Conservation (phyloP, 2,329 filamentous ascomycete genomes). For the Alternaria atra region DNA sequence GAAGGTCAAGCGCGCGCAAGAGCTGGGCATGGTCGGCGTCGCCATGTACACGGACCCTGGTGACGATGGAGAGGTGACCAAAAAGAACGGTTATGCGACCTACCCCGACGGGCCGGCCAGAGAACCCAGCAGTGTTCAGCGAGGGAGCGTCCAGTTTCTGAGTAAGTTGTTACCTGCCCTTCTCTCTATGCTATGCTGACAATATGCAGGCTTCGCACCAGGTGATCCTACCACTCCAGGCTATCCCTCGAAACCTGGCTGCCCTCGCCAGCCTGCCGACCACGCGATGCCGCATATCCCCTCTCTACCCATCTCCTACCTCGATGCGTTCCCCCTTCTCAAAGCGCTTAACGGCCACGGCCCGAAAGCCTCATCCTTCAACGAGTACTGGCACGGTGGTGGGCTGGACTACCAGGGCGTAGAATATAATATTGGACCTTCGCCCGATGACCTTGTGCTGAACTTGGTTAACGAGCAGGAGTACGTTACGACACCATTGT, state of each 20-base stretch:
- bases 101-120: conserved; percentile 90
- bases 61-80: conserved; percentile 83
- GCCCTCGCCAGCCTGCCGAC: conserved; percentile 75
- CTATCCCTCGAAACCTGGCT: conserved; percentile 92
- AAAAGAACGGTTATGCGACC: conserved; percentile 77
- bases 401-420: conserved; percentile 83
- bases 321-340: conserved; percentile 86
- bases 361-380: conserved; percentile 77
- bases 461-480: conserved; percentile 61
- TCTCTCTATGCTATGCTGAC: conserved; percentile 18
- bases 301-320: conserved; percentile 89
- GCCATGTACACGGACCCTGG: conserved; percentile 89
- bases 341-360: conserved; percentile 90
- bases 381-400: conserved; percentile 74
- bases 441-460: conserved; percentile 70
- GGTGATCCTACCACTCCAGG: conserved; percentile 91
- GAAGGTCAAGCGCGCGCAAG: conserved; percentile 91
- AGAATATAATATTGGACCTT: conserved; percentile 84
- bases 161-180: conserved; percentile 43
- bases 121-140: conserved; percentile 87
- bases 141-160: conserved; percentile 78
- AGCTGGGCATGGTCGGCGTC: conserved; percentile 86
- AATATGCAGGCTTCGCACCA: conserved; percentile 62
- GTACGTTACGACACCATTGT: conserved; percentile 60
- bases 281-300: conserved; percentile 82